Evolutionary conservation across 2,329 filamentous ascomycete genomes (phyloP).

Genomic region (Sporothrix phasma): DNA sequence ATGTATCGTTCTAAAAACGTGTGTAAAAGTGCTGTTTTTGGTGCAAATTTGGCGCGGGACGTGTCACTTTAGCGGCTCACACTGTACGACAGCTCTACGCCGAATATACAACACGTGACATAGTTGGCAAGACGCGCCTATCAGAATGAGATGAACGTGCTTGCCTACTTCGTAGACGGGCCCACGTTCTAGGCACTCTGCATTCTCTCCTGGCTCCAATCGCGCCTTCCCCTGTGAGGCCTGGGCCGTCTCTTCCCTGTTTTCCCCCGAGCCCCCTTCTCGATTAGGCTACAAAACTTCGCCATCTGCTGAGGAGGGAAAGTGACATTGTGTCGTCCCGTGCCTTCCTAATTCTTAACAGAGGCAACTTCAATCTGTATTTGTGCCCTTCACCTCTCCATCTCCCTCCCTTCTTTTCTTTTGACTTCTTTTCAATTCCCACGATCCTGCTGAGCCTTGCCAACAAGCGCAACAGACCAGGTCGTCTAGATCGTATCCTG

Average conservation of each 20-base stretch:
- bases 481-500: neutral
- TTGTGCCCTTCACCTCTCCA: neutral
- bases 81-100: too few relatives aligned
- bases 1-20: too few relatives aligned
- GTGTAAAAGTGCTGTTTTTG: too few relatives aligned
- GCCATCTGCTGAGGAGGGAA: neutral
- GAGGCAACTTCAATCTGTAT: neutral
- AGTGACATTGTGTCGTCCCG: neutral
- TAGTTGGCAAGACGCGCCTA: neutral
- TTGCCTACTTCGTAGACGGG: too few relatives aligned
- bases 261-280: neutral
- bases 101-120: neutral
- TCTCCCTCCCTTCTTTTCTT: neutral
- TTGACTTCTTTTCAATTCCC: too few relatives aligned
- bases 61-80: too few relatives aligned
- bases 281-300: slow-evolving; percentile 2
- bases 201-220: neutral
- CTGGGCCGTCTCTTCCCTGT: neutral
- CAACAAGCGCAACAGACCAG: neutral
- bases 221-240: slow-evolving; percentile 1
- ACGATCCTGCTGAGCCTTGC: neutral
- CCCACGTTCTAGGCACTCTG: neutral
- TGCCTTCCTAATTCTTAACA: neutral
- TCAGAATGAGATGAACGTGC: neutral
- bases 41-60: too few relatives aligned